Evolutionary conservation across 2,329 filamentous ascomycete genomes (phyloP).

Genomic region (Trichoderma sp.): DNA sequence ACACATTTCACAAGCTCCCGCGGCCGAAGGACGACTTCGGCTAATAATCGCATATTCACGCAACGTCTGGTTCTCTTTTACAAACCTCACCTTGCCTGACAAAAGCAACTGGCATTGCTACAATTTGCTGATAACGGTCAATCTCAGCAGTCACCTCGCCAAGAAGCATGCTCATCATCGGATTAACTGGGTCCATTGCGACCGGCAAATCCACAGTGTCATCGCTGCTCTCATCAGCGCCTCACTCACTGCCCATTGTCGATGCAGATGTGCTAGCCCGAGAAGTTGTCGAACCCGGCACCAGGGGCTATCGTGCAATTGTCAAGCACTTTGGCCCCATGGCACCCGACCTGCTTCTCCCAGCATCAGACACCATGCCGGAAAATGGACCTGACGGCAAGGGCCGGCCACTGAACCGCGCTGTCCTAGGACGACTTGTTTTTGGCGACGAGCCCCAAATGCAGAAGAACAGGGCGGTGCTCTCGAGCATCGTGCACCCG

Average conservation of each 20-base stretch:
- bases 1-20: too few relatives aligned
- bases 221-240: slow-evolving; percentile 73
- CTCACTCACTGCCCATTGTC: slow-evolving; percentile 86
- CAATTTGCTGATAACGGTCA: too few relatives aligned
- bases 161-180: slow-evolving; percentile 87
- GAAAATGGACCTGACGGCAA: slow-evolving; percentile 61
- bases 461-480: slow-evolving; percentile 70
- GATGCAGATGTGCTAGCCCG: slow-evolving; percentile 93
- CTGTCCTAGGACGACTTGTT: slow-evolving; percentile 80
- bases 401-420: slow-evolving; percentile 79
- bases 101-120: too few relatives aligned
- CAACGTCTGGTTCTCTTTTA: too few relatives aligned
- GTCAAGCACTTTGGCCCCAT: slow-evolving; percentile 77
- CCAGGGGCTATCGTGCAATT: slow-evolving; percentile 79
- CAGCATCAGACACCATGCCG: slow-evolving; percentile 55
- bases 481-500: slow-evolving; percentile 93
- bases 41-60: too few relatives aligned
- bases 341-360: slow-evolving; percentile 83
- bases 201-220: slow-evolving; percentile 98
- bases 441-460: slow-evolving; percentile 79
- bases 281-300: slow-evolving; percentile 92
- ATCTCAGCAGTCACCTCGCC: background rate
- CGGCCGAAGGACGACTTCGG: too few relatives aligned
- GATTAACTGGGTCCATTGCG: slow-evolving; percentile 94
- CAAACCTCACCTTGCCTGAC: too few relatives aligned